These are phyloP conservation scores for Geotrichum restrictum DNA, from an alignment of 1,139 yeast species.

Conservation along the genomic window DNA sequence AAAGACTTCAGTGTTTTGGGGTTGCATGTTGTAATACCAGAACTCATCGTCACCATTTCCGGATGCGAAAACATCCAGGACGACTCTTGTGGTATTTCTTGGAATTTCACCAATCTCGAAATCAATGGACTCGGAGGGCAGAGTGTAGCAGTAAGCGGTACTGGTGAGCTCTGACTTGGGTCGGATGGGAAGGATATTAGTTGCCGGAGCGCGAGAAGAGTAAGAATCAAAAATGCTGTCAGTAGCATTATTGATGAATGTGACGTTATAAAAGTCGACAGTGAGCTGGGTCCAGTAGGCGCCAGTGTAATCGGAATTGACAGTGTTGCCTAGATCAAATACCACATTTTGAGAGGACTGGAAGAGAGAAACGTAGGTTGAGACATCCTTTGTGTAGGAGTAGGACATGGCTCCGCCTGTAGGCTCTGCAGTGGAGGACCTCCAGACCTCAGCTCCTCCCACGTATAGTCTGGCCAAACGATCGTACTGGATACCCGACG, in stretches of 20 bases:
- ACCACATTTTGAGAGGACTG: conserved; percentile 47
- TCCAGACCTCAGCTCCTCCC: conserved; percentile 71
- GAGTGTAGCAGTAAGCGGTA: conserved; percentile 19
- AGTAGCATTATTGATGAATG: not conserved
- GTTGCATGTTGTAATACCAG: conserved; percentile 69
- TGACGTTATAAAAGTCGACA: conserved; percentile 49
- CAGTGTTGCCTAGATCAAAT: conserved; percentile 55
- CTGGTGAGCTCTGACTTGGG: conserved; percentile 5
- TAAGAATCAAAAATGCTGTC: conserved; percentile 19
- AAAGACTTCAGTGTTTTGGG: conserved; percentile 44
- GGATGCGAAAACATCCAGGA: conserved; percentile 59
- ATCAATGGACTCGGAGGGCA: conserved; percentile 30
- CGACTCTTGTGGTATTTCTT: conserved; percentile 57
- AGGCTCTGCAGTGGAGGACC: conserved; percentile 84
- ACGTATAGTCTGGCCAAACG: conserved; percentile 70
- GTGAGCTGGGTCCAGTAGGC: conserved; percentile 52
- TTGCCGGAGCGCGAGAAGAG: conserved; percentile 19
- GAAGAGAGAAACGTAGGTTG: conserved; percentile 55
- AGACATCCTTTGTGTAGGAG: conserved; percentile 57
- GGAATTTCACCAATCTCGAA: conserved; percentile 44
- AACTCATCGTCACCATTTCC: conserved; percentile 81
- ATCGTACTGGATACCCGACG: conserved; percentile 73
- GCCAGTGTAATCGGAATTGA: conserved; percentile 58
- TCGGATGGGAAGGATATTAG: conserved; percentile 19
- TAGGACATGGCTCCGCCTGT: conserved; percentile 46